phyloP scores from a whole-genome alignment of 83 land plant genomes.

The Diphasiastrum complanatum region DNA sequence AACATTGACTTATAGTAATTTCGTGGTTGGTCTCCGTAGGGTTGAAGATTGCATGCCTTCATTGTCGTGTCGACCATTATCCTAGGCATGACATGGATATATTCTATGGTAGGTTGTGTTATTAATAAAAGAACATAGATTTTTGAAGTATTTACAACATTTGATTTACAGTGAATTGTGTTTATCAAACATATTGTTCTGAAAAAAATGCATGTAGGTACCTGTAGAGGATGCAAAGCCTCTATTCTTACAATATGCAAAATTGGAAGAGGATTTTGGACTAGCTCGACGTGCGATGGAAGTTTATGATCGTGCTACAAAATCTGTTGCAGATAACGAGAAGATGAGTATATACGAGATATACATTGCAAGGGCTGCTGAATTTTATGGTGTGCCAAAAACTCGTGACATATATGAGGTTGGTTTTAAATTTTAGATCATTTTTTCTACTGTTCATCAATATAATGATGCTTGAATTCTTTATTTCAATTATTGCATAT shows the following conservation, averaged over 20 bases:
- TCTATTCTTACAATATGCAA: conserved; percentile 84
- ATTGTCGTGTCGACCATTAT: too few species aligned
- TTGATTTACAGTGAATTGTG: neutral
- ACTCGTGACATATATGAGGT: conserved; percentile 89
- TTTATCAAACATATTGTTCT: neutral
- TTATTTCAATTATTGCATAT: neutral
- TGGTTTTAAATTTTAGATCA: neutral
- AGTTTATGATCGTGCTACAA: conserved; percentile 83
- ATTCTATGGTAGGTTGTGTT: too few species aligned
- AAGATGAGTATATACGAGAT: conserved; percentile 89
- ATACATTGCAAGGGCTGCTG: conserved; percentile 88
- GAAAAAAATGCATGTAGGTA: conserved; percentile 38
- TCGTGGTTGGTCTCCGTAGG: too few species aligned
- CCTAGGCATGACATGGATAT: too few species aligned
- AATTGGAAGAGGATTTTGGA: conserved; percentile 94
- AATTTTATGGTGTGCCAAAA: conserved; percentile 81
- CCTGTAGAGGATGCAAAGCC: conserved; percentile 83
- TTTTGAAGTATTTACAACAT: neutral
- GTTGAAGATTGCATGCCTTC: too few species aligned
- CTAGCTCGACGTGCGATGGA: conserved; percentile 85
- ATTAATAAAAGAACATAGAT: too few species aligned
- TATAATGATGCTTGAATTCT: neutral
- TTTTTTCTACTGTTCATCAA: too few species aligned
- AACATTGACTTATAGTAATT: too few species aligned
- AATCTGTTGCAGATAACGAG: conserved; percentile 76